A percentile compares a stretch with the other conserved stretches of the same genome.
phyloP scores from a whole-genome alignment of 2,329 filamentous ascomycete genomes.

The Fusarium vanettenii region DNA sequence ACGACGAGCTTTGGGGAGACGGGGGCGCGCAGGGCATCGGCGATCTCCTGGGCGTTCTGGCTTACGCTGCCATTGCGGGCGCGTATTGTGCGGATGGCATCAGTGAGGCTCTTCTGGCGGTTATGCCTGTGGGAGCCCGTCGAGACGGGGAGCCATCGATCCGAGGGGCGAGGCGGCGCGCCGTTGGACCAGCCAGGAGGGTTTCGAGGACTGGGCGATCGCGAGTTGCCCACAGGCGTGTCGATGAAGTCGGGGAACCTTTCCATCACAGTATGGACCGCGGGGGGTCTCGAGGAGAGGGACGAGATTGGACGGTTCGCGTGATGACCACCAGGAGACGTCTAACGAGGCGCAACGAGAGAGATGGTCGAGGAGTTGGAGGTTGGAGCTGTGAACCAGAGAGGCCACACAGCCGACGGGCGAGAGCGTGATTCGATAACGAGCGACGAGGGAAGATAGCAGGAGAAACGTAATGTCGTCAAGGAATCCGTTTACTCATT shows the following conservation, averaged over 20 bases:
- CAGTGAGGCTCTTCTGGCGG: conserved; percentile 87
- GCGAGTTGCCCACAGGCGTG: conserved; percentile 45
- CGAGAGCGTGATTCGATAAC: conserved; percentile 15
- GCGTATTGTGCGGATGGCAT: conserved; percentile 87
- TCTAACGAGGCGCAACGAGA: not conserved
- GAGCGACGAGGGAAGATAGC: conserved; percentile 26
- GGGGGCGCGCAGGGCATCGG: conserved; percentile 89
- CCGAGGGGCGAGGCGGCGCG: conserved; percentile 42
- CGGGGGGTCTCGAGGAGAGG: not conserved
- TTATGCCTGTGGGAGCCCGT: conserved; percentile 64
- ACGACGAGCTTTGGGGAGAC: conserved; percentile 91
- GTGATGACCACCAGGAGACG: not conserved
- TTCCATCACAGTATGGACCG: conserved; percentile 55
- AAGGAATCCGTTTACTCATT: conserved; percentile 25
- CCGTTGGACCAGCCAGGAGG: conserved; percentile 45
- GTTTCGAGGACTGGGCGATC: conserved; percentile 43
- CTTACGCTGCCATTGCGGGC: conserved; percentile 86
- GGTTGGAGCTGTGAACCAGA: not conserved
- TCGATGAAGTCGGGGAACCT: conserved; percentile 70
- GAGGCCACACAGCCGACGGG: not conserved
- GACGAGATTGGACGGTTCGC: not conserved
- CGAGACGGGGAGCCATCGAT: conserved; percentile 44
- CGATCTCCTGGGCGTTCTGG: conserved; percentile 93
- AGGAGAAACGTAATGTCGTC: conserved; percentile 9
- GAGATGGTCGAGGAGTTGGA: not conserved